phyloP scores from a whole-genome alignment of 2,329 filamentous ascomycete genomes.

The Calonectria hawksworthii region DNA sequence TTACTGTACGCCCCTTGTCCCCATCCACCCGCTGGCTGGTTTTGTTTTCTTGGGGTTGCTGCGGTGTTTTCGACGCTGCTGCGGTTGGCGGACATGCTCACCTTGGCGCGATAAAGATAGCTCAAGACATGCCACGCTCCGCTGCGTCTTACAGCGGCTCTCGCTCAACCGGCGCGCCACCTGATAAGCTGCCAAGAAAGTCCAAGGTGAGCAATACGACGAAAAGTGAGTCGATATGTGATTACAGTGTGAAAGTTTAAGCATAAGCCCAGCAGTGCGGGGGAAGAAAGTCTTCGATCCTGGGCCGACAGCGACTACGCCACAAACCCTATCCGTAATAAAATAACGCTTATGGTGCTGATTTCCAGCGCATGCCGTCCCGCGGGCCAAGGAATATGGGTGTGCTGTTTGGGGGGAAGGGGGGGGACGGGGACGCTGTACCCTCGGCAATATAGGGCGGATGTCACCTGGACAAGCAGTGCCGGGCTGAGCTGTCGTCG shows the following conservation, averaged over 20 bases:
- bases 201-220: neutral
- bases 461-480: neutral
- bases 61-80: neutral
- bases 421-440: neutral
- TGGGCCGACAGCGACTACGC: neutral
- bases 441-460: neutral
- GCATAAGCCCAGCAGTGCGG: neutral
- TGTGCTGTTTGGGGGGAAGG: neutral
- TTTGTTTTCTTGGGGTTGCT: neutral
- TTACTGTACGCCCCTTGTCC: conserved; percentile 8
- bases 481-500: neutral
- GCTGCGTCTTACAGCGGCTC: neutral
- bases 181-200: neutral
- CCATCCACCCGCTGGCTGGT: too few species aligned
- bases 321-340: neutral
- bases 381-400: neutral
- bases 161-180: neutral
- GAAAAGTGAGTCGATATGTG: conserved; percentile 1
- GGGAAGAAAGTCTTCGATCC: neutral
- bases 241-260: neutral
- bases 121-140: neutral
- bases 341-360: neutral
- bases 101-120: conserved; percentile 11
- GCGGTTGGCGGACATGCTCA: neutral
- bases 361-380: neutral